Evolutionary conservation across 108 stramenopile genomes (phyloP).

Genomic region (Discostella stelligeroides): DNA sequence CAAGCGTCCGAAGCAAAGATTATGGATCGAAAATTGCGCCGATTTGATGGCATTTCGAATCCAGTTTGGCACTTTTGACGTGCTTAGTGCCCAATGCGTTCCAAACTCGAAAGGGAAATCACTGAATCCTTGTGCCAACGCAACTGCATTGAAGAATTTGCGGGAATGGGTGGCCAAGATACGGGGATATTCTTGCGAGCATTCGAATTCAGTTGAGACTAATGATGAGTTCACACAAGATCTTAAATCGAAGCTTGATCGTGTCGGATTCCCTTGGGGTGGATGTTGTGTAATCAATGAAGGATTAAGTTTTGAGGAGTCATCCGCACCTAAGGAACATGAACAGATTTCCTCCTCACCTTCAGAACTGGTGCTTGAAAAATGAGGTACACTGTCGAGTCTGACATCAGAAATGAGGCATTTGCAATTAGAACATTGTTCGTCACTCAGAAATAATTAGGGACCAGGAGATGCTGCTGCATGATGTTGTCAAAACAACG

Average conservation of each 20-base stretch:
- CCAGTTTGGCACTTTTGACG: constrained; percentile 33
- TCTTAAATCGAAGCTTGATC: constrained; percentile 19
- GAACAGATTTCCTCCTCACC: background rate
- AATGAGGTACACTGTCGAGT: background rate
- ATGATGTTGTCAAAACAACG: too few species aligned
- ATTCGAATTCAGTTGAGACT: background rate
- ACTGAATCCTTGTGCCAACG: background rate
- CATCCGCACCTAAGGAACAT: constrained; percentile 1
- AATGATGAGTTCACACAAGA: constrained; percentile 28
- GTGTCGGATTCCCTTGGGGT: constrained; percentile 26
- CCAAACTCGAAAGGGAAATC: constrained; percentile 17
- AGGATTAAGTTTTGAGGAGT: background rate
- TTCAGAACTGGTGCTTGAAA: background rate
- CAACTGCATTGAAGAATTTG: constrained; percentile 17
- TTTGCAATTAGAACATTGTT: too few species aligned
- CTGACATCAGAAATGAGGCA: constrained; percentile 7
- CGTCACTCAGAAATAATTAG: too few species aligned
- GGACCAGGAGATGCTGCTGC: too few species aligned
- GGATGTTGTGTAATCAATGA: background rate
- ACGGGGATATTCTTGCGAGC: constrained; percentile 7
- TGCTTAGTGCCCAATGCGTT: constrained; percentile 19
- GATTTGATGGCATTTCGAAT: constrained; percentile 42
- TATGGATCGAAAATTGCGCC: constrained; percentile 26
- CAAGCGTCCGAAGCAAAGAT: constrained; percentile 29
- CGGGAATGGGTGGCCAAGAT: constrained; percentile 33